Base-by-base conservation (phyloP, 2,329 filamentous ascomycete species). In the Colletotrichum liriopes region DNA sequence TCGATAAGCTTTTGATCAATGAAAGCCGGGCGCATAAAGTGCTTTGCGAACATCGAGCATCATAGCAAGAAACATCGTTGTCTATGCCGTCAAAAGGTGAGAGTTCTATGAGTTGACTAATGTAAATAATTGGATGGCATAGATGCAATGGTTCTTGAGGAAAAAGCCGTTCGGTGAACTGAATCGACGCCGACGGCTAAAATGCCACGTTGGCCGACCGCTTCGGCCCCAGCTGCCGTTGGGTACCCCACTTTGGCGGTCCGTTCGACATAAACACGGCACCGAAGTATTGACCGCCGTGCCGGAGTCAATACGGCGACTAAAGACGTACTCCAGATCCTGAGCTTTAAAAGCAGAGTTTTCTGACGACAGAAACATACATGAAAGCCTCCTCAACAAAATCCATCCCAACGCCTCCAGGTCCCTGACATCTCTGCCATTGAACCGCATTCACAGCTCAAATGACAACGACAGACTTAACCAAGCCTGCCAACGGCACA, bases 101-200 rank as follows among this genome's bases (percentile, higher is more conserved):
- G 18, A 56, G 6, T 56, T 3, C 4, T 23, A 4, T 39, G 5
- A 12, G 8, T 9, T 8, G 35, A 8, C 35, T 11, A 26, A 26
- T 51, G n/a, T 11, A 43, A 43, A 6, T 18, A 18, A 16, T 5
- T 32, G 54, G n/a, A 56, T 16, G 11, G n/a, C 1, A 6, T 3
- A 43, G 39, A 8, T 11, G 18, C n/a, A 12, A 37, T 14, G 11
- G 12, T 35, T 1, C n/a, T 2, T 0, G 39, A 32, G n/a, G 20
- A 37, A 23, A 23, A 1, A 20, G 4, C 35, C 12, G 23, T 16
- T 69, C 67, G 41, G 41, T 5, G 43, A 49, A 43, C 6, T 23
- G 55, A 49, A 14, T 29, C 32, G 23, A 20, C 12, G 49, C 56
- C 68, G 55, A 45, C 64, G 64, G 64, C 39, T 16, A 14, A 62